phyloP scores from a whole-genome alignment of 2,329 filamentous ascomycete genomes.

The Cryphonectria radicalis region DNA sequence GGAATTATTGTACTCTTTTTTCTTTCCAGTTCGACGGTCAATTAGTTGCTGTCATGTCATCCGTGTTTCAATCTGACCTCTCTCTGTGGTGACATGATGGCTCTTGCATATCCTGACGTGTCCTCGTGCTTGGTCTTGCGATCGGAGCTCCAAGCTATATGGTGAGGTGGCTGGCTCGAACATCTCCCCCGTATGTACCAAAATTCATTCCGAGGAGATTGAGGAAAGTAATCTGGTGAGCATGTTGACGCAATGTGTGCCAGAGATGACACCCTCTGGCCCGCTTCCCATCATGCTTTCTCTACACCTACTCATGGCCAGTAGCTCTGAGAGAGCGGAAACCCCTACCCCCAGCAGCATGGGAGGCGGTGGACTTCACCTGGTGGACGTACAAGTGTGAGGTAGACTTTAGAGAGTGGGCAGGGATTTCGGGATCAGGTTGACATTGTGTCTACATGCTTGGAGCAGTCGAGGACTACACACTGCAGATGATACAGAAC shows the following conservation, averaged over 20 bases:
- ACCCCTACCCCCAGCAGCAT: background rate
- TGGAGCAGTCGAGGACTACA: too few species aligned
- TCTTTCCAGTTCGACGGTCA: background rate
- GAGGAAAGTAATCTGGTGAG: too few species aligned
- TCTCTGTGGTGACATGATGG: background rate
- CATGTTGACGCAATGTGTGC: too few species aligned
- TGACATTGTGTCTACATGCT: background rate
- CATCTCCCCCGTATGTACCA: too few species aligned
- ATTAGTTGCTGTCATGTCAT: constrained; percentile 10
- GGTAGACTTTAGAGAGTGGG: background rate
- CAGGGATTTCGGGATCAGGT: background rate
- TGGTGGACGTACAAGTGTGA: background rate
- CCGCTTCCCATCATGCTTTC: too few species aligned
- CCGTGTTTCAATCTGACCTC: background rate
- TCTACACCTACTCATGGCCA: too few species aligned
- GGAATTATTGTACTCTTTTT: background rate
- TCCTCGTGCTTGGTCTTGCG: background rate
- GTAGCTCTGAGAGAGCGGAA: too few species aligned
- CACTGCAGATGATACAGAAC: background rate
- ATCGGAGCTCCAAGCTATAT: background rate
- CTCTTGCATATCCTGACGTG: background rate
- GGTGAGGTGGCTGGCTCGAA: too few species aligned
- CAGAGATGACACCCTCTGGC: too few species aligned
- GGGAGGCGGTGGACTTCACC: background rate
- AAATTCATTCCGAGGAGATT: too few species aligned